phyloP scores from a whole-genome alignment of 2,329 filamentous ascomycete genomes.

The Pseudogymnoascus sp. region DNA sequence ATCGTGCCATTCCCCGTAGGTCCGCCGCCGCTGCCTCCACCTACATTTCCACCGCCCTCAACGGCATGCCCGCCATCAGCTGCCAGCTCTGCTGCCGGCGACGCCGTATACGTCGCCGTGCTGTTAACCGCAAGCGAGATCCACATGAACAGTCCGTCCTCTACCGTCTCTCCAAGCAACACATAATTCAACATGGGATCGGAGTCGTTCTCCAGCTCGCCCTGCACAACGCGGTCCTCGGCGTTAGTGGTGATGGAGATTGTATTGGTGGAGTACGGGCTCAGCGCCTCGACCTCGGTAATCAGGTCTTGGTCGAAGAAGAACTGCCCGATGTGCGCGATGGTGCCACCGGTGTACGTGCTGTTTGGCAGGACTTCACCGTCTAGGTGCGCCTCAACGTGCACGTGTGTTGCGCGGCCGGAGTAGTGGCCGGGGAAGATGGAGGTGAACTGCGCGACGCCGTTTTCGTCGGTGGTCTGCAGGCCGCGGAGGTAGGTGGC shows the following conservation, averaged over 20 bases:
- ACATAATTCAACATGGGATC: constrained; percentile 52
- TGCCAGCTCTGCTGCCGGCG: background rate
- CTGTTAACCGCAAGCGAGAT: constrained; percentile 45
- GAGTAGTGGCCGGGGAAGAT: constrained; percentile 41
- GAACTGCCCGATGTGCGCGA: constrained; percentile 56
- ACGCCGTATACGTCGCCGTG: constrained; percentile 12
- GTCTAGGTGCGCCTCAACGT: constrained; percentile 39
- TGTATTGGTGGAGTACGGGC: constrained; percentile 42
- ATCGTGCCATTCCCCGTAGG: background rate
- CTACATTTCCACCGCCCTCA: background rate
- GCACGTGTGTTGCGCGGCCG: constrained; percentile 41
- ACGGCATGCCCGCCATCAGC: background rate
- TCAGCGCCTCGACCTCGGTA: constrained; percentile 39
- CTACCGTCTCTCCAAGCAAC: constrained; percentile 45
- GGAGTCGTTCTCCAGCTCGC: constrained; percentile 36
- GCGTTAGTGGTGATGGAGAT: constrained; percentile 41
- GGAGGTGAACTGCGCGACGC: constrained; percentile 36
- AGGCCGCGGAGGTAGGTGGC: constrained; percentile 37
- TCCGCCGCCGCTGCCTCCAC: background rate
- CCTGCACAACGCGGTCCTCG: constrained; percentile 41
- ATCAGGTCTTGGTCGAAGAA: constrained; percentile 58
- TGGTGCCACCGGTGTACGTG: constrained; percentile 42
- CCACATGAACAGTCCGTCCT: constrained; percentile 50
- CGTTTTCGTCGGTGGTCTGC: constrained; percentile 35
- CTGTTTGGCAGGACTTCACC: constrained; percentile 34